Conservation (phyloP, 768 basidiomycete genomes). For the Lactarius sanguifluus region DNA sequence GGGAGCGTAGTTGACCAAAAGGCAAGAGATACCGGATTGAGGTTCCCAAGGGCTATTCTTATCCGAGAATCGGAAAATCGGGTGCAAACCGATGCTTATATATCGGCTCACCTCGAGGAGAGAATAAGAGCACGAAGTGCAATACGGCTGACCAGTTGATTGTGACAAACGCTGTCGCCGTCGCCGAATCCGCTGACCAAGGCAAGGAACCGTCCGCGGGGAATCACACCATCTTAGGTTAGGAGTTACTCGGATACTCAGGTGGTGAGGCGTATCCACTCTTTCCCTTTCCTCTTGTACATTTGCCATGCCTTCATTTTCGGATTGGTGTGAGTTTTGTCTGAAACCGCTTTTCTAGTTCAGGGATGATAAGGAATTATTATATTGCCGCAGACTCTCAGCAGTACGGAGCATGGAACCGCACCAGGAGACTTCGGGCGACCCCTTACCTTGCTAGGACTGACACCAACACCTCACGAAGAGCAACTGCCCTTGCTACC, state of each 20-base stretch:
- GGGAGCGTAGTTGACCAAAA: background rate
- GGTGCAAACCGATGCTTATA: background rate
- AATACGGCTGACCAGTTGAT: background rate
- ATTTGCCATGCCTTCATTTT: slow-evolving; percentile 33
- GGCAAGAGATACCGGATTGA: background rate
- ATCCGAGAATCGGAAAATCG: background rate
- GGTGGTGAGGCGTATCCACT: slow-evolving; percentile 13
- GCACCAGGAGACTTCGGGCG: slow-evolving; percentile 51
- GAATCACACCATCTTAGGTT: no score
- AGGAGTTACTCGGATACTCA: background rate
- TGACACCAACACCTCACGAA: slow-evolving; percentile 48
- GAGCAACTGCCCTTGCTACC: slow-evolving; percentile 52
- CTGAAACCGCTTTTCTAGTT: slow-evolving; percentile 24
- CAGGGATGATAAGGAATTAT: slow-evolving; percentile 6
- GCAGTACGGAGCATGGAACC: slow-evolving; percentile 59
- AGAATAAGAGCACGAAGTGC: no score
- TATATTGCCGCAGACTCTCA: slow-evolving; percentile 41
- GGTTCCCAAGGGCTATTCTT: background rate
- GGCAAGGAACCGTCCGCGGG: background rate
- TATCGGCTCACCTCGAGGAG: background rate
- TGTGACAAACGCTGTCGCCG: background rate
- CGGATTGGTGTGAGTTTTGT: slow-evolving; percentile 41
- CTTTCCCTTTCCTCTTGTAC: slow-evolving; percentile 8
- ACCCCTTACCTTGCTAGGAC: slow-evolving; percentile 53
- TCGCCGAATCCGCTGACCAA: background rate